These are phyloP conservation scores for Nadsonia commutata DNA, from an alignment of 1,139 yeast genomes.

Conservation along the genomic window DNA sequence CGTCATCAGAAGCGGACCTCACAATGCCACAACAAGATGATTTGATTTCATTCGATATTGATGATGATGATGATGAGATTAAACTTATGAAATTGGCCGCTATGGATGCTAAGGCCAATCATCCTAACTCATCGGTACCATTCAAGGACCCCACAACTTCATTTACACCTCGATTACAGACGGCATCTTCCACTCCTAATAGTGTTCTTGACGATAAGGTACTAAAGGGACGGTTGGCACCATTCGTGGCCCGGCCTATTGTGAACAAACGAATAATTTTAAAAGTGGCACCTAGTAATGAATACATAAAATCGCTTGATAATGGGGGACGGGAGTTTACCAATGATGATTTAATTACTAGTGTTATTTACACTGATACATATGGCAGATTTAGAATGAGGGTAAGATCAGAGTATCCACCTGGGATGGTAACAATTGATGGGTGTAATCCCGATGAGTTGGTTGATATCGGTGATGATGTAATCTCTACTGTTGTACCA, in stretches of 20 bases:
- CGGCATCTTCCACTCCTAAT: neutral
- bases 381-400: conserved; percentile 25
- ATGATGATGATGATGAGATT: neutral
- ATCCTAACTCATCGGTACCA: conserved; percentile 3
- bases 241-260: conserved; percentile 14
- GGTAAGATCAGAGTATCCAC: conserved; percentile 16
- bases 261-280: conserved; percentile 3
- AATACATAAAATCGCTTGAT: conserved; percentile 3
- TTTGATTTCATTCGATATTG: neutral
- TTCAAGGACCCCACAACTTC: conserved; percentile 1
- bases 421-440: conserved; percentile 14
- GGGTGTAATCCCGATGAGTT: conserved; percentile 11
- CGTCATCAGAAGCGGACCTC: conserved; percentile 17
- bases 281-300: conserved; percentile 9
- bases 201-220: conserved; percentile 10
- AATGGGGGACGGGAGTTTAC: conserved; percentile 2
- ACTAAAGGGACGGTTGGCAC: conserved; percentile 14
- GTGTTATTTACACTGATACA: conserved; percentile 14
- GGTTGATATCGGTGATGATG: conserved; percentile 9
- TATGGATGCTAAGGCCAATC: conserved; percentile 1
- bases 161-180: conserved; percentile 1
- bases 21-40: conserved; percentile 5
- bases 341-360: conserved; percentile 1
- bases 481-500: conserved; percentile 8
- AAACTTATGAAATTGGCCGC: conserved; percentile 1